phyloP scores from a whole-genome alignment of 371 early-diverging fungal species.

The Fennellomyces sp. region DNA sequence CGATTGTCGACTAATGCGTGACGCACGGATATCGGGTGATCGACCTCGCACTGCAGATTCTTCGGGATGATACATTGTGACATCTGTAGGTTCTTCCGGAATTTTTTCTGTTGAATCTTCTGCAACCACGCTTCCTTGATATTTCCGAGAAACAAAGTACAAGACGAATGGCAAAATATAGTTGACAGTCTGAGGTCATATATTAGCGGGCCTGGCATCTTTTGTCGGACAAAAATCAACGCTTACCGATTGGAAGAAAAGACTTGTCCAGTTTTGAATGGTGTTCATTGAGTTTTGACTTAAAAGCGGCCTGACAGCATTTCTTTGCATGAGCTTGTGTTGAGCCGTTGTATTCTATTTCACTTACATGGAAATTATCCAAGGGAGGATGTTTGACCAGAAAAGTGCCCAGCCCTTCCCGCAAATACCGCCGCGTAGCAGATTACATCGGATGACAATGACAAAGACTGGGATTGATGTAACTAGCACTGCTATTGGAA shows the following conservation, averaged over 20 bases:
- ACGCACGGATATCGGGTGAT: not conserved
- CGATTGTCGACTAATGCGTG: conserved; percentile 11
- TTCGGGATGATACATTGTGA: conserved; percentile 41
- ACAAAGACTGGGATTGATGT: conserved; percentile 79
- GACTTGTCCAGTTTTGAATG: conserved; percentile 49
- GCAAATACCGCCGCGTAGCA: conserved; percentile 56
- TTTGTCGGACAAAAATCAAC: no score
- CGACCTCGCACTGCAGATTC: conserved; percentile 39
- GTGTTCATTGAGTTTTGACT: conserved; percentile 34
- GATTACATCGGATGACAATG: conserved; percentile 72
- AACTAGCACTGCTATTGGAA: conserved; percentile 71
- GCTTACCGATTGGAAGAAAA: conserved; percentile 51
- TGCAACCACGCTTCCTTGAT: conserved; percentile 33
- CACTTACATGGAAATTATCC: conserved; percentile 60
- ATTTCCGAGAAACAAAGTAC: conserved; percentile 63
- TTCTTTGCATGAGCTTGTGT: no score
- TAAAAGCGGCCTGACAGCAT: conserved; percentile 37
- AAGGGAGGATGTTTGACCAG: conserved; percentile 69
- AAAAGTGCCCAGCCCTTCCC: conserved; percentile 57
- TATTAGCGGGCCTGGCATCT: not conserved
- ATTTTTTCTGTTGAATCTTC: conserved; percentile 4
- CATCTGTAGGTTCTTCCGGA: conserved; percentile 21
- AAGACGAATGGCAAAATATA: conserved; percentile 78
- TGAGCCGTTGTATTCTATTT: not conserved
- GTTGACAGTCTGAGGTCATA: conserved; percentile 59